Base-by-base conservation (phyloP, 2,329 filamentous ascomycete genomes). In the Verticillium zaregamsianum region DNA sequence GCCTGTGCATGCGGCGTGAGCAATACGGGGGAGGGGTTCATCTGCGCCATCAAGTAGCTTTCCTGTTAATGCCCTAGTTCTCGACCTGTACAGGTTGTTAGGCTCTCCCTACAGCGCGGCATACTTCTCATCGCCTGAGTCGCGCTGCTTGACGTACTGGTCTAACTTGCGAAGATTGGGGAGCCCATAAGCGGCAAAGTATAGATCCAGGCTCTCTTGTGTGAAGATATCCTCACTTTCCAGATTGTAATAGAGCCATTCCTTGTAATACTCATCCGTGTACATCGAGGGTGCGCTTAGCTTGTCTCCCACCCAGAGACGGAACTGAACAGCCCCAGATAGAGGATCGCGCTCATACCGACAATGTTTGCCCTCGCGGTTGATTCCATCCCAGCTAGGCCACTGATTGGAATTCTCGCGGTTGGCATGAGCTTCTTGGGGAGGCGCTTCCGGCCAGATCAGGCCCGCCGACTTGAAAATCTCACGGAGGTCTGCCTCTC, bases 81-180 rank as follows among this genome's bases (percentile, higher is more conserved):
- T 35, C 6, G 11, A 35, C 14, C 33, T 11, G 14, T 35, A 2
- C 33, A 35, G 33, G 4, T 14, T 35, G 33, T 14, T 9, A 14
- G 14, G 4, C 14, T 14, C 9, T 14, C 3, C 9, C 33, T 35
- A 11, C 9, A 52, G 9, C n/a, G 20, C 3, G 11, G 20, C 20
- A 23, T 52, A 9, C 20, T 52, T 14, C 45, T 25, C 11, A 25
- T 45, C 9, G 20, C 45, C 8, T 14, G 31, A 23, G 17, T 25
- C 39, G 12, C 35, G 57, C 25, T 23, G 23, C 20, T 28, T 62
- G 35, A 66, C 65, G 49, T 74, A 74, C 1, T 61, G 54, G 28
- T 70, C 68, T 64, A 67, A 66, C 3, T 62, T 68, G n/a, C 69
- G 65, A 2, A 67, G 28, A 17, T 74, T 68, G 37, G 67, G 45